A percentile compares a stretch with the other conserved stretches of the same genome.
Conservation (phyloP, 2,329 filamentous ascomycete genomes). For the Fragosphaeria purpurea region DNA sequence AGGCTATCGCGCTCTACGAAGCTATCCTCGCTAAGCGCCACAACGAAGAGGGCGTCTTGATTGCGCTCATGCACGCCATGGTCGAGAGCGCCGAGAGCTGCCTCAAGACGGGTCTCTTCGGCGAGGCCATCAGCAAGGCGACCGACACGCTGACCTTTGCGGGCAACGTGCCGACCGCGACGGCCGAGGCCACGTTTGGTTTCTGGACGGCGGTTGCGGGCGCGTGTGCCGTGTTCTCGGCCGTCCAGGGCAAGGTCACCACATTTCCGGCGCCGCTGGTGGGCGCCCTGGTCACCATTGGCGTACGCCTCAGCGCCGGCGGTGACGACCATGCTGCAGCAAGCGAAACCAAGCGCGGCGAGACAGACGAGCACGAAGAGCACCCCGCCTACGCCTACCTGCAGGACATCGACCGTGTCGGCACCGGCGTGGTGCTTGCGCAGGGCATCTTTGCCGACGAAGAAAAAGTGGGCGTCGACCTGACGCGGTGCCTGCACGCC, state of each 20-base stretch:
- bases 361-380: neutral
- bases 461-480: constrained; percentile 36
- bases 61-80: constrained; percentile 80
- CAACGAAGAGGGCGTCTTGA: constrained; percentile 73
- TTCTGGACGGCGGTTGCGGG: constrained; percentile 91
- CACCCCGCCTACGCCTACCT: constrained; percentile 48
- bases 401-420: constrained; percentile 57
- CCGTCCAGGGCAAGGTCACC: constrained; percentile 56
- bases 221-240: constrained; percentile 75
- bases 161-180: constrained; percentile 45
- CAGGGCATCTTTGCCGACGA: constrained; percentile 35
- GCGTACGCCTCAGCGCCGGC: constrained; percentile 8
- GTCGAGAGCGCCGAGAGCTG: constrained; percentile 71
- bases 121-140: constrained; percentile 66
- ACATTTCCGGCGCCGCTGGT: constrained; percentile 54
- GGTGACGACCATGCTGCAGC: too few species aligned
- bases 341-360: constrained; percentile 33
- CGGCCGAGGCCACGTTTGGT: constrained; percentile 66
- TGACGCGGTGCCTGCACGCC: constrained; percentile 55
- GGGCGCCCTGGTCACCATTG: constrained; percentile 41
- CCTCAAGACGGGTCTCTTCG: constrained; percentile 76
- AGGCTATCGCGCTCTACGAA: constrained; percentile 68
- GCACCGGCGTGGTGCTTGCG: constrained; percentile 33
- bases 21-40: constrained; percentile 59
- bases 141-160: constrained; percentile 60